Base-by-base conservation (phyloP, 2,329 filamentous ascomycete species). In the Rhynchosporium secalis region DNA sequence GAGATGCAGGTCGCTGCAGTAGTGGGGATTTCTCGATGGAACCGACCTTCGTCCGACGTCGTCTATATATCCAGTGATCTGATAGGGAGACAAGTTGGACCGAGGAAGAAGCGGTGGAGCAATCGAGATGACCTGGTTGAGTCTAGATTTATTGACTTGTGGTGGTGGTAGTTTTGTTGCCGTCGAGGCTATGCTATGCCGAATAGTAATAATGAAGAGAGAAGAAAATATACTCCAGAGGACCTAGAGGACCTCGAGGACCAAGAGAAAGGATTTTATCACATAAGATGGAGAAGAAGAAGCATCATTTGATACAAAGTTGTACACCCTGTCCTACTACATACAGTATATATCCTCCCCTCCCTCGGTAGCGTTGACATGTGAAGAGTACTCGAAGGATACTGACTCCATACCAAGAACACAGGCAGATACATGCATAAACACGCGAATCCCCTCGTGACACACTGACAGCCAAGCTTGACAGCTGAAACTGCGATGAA, bases 11-110 rank as follows among this genome's bases (percentile, higher is more conserved):
- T 28, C 20, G 43, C 40, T 58, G 56, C 56, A 58, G 56, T 48
- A 58, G 56, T 58, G 56, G 56, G 43, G 56, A 58, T 46, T n/a
- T 48, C 56, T 58, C 43, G 56, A 31, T 58, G 56, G 45, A 38
- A 58, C 43, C 40, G 29, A 58, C 43, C 28, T 15, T 46, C 56
- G 43, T 58, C 56, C 56, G 56, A 58, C 48, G 41, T 58, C 56
- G 56, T 43, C 56, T 45, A 40, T 20, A 33, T 9, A 7, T 52
- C 49, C 33, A 38, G 49, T 52, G 31, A 52, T 40, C 9, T 31
- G n/a, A 33, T 36, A 7, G 15, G n/a, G 15, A 46, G 48, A 40
- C 31, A 52, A 52, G 31, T 31, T 52, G 26, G 15, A 31, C 49
- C 49, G 49, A 52, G 49, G 49, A 52, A 52, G 33, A 38, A 28